These are phyloP conservation scores for Anthoceros angustus DNA, from an alignment of 225 moss, liverwort and hornwort genomes.

Conservation along the genomic window DNA sequence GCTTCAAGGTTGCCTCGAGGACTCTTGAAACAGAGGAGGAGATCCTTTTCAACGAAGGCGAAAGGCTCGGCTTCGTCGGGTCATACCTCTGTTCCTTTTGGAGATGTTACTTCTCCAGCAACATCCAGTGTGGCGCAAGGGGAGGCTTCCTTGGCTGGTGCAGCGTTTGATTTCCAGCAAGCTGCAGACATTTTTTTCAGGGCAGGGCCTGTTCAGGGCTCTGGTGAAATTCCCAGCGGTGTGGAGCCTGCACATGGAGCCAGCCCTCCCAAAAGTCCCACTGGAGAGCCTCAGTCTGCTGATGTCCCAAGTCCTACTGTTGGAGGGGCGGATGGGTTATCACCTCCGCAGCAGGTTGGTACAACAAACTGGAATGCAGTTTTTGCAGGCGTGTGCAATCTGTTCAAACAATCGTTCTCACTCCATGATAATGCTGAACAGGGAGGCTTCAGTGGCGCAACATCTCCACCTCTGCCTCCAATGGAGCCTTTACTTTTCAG, in stretches of 20 bases:
- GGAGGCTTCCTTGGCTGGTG: background rate
- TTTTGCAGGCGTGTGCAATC: background rate
- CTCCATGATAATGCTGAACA: background rate
- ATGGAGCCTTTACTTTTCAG: background rate
- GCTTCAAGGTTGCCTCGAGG: background rate
- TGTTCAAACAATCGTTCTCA: background rate
- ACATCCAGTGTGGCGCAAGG: background rate
- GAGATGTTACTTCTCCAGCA: background rate
- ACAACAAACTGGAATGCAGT: background rate
- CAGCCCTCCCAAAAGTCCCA: background rate
- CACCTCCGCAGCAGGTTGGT: background rate
- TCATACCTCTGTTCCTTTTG: background rate
- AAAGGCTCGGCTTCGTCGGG: background rate
- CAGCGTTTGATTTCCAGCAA: background rate
- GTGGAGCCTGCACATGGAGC: background rate
- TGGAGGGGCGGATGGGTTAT: background rate
- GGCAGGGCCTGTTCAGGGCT: background rate
- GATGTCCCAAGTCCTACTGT: background rate
- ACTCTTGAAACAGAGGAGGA: background rate
- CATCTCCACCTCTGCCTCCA: background rate
- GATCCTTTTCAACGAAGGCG: background rate
- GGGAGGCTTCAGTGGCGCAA: background rate
- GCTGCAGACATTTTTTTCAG: background rate
- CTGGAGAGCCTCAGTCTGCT: background rate
- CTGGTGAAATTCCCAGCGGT: background rate